Base-by-base conservation (phyloP, 2,329 filamentous ascomycete genomes). In the Sporothrix humicola region DNA sequence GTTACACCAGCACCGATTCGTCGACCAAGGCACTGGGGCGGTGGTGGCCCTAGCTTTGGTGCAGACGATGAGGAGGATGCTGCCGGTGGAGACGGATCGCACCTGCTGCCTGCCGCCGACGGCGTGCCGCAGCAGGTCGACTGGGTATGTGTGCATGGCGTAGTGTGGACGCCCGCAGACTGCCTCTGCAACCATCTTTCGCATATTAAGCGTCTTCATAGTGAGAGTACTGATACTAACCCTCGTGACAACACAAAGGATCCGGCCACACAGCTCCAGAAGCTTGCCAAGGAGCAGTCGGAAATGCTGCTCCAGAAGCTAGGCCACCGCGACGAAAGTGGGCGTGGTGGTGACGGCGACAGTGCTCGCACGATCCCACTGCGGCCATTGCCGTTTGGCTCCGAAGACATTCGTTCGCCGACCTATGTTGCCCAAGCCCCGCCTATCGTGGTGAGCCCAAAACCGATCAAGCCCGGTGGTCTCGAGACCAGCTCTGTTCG, bases 71-170 rank as follows among this genome's bases (percentile, higher is more conserved):
- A 89, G 69, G 84, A 89, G 74, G 84, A 84, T 61, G 52, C 61
- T 15, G 61, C 17, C 17, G 37, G 23, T 12, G 58, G 20, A 69
- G 73, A 52, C 46, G 72, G 26, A n/a, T 56, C 84, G 76, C 87
- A 86, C 76, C 85, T 87, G 79, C 85, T 97, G 77, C 93, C 93
- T 75, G 85, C 85, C 76, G 94, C 95, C 69, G 89, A 93, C 80
- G 95, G 94, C 70, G 94, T 97, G 76, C 94, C 95, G 75, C 87
- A 89, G 81, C 95, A 97, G 87, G 88, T 89, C 80, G 93, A 97
- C 82, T 98, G 95, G 95, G 94, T 97, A 94, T 92, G 93, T 93
- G 87, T 87, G 83, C 87, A 88, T 79, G 86, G 86, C 76, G 81
- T 80, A 76, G 78, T 79, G 77, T 88, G 85, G 83, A 80, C 78